Evolutionary conservation across 164 flowering plant species (phyloP).

Genomic region (Tinospora cordifolia): DNA sequence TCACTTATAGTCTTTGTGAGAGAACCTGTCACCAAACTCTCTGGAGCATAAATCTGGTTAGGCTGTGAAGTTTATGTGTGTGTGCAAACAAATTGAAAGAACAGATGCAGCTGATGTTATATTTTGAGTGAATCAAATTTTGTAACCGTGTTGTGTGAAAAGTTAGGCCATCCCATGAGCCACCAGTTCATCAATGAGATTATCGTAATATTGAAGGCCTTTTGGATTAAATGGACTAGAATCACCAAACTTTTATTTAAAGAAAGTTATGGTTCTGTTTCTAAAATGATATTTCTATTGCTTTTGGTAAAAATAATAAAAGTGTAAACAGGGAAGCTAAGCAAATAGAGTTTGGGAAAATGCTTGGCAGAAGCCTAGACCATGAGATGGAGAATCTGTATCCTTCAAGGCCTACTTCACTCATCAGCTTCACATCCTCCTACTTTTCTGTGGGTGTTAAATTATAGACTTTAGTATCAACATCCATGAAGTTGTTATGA

Average conservation of each 20-base stretch:
- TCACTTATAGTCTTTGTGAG: constrained; percentile 19
- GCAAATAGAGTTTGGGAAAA: neutral
- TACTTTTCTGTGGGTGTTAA: no score
- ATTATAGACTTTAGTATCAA: no score
- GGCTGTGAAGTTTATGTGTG: constrained; percentile 18
- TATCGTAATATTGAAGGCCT: constrained; percentile 37
- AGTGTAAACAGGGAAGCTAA: neutral
- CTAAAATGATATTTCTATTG: neutral
- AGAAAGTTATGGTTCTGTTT: neutral
- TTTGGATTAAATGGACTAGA: constrained; percentile 32
- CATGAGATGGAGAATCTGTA: constrained; percentile 50
- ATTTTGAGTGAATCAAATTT: no score
- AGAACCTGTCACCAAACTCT: constrained; percentile 24
- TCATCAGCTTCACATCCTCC: constrained; percentile 52
- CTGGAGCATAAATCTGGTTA: constrained; percentile 21
- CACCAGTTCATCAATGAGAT: constrained; percentile 33
- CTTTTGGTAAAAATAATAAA: neutral
- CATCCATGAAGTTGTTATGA: no score
- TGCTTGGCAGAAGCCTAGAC: constrained; percentile 49
- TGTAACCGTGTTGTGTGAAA: no score
- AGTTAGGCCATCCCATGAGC: neutral
- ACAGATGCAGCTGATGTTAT: neutral
- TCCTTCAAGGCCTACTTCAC: constrained; percentile 36
- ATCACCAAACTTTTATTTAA: no score
- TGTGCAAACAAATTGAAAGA: neutral